phyloP scores from a whole-genome alignment of 352 stramenopile species.

The Thraustochytrium sp. region DNA sequence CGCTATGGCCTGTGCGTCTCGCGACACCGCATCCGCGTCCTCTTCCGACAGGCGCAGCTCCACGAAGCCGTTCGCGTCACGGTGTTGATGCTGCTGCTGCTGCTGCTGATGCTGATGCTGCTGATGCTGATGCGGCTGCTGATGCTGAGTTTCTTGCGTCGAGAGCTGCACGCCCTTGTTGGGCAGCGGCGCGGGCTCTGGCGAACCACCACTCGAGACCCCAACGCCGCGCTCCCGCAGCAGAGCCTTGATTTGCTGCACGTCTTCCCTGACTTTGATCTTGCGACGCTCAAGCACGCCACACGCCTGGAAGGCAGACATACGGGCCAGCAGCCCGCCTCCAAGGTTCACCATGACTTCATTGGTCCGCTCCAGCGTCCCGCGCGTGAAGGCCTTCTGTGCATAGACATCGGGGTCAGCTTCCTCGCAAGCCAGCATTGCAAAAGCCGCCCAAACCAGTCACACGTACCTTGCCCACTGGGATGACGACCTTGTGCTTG shows the following conservation, averaged over 20 bases:
- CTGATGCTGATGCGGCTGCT: not conserved
- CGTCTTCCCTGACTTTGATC: not conserved
- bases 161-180: not conserved
- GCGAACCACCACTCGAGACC: not conserved
- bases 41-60: not conserved
- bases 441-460: not conserved
- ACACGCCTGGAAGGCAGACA: constrained; percentile 14
- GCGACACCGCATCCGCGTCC: not conserved
- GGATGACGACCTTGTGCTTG: constrained; percentile 12
- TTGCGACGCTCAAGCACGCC: not conserved
- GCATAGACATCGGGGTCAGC: not conserved
- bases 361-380: constrained; percentile 6
- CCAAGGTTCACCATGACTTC: constrained; percentile 30
- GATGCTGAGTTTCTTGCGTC: not conserved
- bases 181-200: not conserved
- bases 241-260: not conserved
- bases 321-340: not conserved
- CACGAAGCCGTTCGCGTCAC: not conserved
- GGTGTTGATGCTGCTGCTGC: not conserved
- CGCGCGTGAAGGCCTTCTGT: constrained; percentile 1
- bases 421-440: not conserved
- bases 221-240: not conserved
- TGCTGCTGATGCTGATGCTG: not conserved
- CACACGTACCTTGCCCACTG: constrained; percentile 23
- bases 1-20: not conserved